phyloP scores from a whole-genome alignment of 805 yeast species.

The Myxozyma mucilagina region DNA sequence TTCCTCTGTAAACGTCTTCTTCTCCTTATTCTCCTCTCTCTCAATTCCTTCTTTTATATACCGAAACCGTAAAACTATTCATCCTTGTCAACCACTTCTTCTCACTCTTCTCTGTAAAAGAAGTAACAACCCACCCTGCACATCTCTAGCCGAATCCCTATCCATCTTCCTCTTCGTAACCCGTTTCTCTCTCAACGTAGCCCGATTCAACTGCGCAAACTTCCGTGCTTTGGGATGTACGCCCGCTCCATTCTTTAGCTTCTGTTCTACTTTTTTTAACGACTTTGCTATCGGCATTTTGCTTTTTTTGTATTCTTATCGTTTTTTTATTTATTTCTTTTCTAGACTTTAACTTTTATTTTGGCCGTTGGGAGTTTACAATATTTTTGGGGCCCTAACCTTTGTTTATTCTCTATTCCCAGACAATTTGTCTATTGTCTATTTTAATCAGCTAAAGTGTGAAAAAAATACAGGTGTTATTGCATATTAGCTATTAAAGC shows the following conservation, averaged over 20 bases:
- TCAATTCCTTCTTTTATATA: constrained; percentile 62
- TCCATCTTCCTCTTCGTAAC: constrained; percentile 59
- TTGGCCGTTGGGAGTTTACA: no score
- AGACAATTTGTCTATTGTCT: background rate
- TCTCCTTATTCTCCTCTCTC: constrained; percentile 40
- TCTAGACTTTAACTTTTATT: background rate
- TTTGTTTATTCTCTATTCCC: background rate
- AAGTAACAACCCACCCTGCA: constrained; percentile 29
- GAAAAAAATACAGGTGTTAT: no score
- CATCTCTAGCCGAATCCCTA: constrained; percentile 51
- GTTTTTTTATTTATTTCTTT: background rate
- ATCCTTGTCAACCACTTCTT: background rate
- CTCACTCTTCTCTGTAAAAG: background rate
- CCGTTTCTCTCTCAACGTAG: constrained; percentile 80
- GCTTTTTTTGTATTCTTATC: background rate
- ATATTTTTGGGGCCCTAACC: background rate
- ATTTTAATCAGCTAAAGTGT: background rate
- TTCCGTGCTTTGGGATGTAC: constrained; percentile 89
- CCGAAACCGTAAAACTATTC: constrained; percentile 51
- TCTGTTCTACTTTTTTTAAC: constrained; percentile 63
- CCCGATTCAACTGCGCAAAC: constrained; percentile 77
- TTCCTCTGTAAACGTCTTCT: constrained; percentile 49
- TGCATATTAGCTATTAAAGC: no score
- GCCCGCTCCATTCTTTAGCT: constrained; percentile 51
- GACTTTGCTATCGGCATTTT: constrained; percentile 71